These are phyloP conservation scores for Candida hispaniensis DNA, from an alignment of 805 yeast genomes.

Conservation along the genomic window DNA sequence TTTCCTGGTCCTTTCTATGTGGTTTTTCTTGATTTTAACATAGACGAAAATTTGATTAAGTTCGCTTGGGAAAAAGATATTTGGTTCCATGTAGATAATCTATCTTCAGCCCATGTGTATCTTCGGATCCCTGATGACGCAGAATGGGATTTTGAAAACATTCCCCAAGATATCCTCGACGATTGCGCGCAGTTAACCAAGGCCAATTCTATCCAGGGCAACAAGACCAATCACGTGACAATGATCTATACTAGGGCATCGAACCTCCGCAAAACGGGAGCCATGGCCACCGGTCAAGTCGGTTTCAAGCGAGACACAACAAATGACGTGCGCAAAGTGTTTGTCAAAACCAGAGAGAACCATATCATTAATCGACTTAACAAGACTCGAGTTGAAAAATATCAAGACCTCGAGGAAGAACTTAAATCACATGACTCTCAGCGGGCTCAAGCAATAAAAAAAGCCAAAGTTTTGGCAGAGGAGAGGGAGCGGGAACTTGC, in stretches of 20 bases:
- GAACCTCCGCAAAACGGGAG: conserved; percentile 53
- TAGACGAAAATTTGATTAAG: conserved; percentile 37
- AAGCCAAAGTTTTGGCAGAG: conserved; percentile 25
- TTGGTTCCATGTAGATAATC: conserved; percentile 62
- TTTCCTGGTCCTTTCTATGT: conserved; percentile 23
- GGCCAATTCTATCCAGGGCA: conserved; percentile 67
- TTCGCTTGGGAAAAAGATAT: conserved; percentile 4
- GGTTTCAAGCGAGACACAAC: conserved; percentile 46
- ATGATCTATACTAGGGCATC: conserved; percentile 66
- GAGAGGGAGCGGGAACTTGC: conserved; percentile 34
- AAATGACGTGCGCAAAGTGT: conserved; percentile 42
- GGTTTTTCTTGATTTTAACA: conserved; percentile 24
- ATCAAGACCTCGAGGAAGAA: conserved; percentile 38
- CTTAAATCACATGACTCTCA: conserved; percentile 35
- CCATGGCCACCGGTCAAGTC: conserved; percentile 73
- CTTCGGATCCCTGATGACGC: conserved; percentile 44
- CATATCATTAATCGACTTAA: conserved; percentile 48
- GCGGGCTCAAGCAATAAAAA: conserved; percentile 17
- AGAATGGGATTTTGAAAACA: conserved; percentile 32
- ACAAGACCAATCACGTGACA: conserved; percentile 54
- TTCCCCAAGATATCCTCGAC: conserved; percentile 43
- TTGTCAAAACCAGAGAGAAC: conserved; percentile 48
- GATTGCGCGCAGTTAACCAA: conserved; percentile 65
- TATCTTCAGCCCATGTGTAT: conserved; percentile 70
- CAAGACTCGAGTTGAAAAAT: conserved; percentile 50